These are phyloP conservation scores for Tylopilus sp. DNA, from an alignment of 768 basidiomycete genomes.

Conservation along the genomic window DNA sequence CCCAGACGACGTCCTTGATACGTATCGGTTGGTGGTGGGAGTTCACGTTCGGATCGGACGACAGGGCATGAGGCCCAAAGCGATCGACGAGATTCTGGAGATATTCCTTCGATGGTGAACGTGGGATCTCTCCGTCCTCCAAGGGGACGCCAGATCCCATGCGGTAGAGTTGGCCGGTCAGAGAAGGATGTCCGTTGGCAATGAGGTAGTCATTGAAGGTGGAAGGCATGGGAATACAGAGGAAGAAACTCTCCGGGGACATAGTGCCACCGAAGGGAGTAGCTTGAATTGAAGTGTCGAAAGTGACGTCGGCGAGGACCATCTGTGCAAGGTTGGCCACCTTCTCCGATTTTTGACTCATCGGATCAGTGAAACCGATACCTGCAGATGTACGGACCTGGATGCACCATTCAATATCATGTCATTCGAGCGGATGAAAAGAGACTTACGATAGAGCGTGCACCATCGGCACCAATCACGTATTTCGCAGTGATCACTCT, in stretches of 20 bases:
- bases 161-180: too few species aligned
- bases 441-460: constrained; percentile 39
- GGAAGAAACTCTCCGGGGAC: too few species aligned
- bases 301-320: constrained; percentile 19
- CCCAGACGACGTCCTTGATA: neutral
- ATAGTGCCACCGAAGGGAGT: neutral
- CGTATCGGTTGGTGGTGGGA: constrained; percentile 24
- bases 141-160: neutral
- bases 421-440: neutral
- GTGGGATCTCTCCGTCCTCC: constrained; percentile 35
- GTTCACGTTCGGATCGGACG: neutral
- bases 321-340: constrained; percentile 32
- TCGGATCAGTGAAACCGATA: constrained; percentile 45
- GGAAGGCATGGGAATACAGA: constrained; percentile 6
- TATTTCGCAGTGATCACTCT: constrained; percentile 39
- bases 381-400: constrained; percentile 45
- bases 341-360: constrained; percentile 25
- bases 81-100: neutral
- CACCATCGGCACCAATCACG: constrained; percentile 52
- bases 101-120: constrained; percentile 36
- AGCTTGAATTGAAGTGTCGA: constrained; percentile 1
- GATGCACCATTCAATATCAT: neutral
- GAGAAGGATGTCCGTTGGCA: too few species aligned
- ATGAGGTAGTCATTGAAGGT: too few species aligned
- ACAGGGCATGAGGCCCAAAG: neutral